Evolutionary conservation across 2,329 filamentous ascomycete genomes (phyloP).

Genomic region (Bipolaris sorokiniana): DNA sequence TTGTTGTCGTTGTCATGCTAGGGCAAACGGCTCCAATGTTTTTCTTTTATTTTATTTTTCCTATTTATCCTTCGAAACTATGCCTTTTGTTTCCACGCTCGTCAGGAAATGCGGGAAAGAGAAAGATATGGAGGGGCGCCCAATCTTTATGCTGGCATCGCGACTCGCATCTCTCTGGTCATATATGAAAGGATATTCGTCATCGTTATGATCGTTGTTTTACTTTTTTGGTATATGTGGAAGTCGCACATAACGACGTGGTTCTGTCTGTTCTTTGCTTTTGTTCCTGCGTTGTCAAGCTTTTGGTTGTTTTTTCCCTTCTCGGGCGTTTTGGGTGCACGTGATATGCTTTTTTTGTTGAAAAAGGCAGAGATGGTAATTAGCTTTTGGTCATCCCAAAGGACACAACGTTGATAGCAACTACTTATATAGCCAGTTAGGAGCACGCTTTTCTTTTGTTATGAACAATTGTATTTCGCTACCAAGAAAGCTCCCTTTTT

Average conservation of each 20-base stretch:
- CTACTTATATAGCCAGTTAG: not conserved
- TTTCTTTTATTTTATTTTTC: not conserved
- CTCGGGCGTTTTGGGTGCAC: not conserved
- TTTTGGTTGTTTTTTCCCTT: not conserved
- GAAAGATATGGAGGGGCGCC: not conserved
- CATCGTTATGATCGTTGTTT: not conserved
- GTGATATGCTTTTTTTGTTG: not conserved
- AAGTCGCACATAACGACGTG: not conserved
- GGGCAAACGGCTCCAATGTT: not conserved
- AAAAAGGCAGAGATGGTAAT: not conserved
- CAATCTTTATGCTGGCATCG: not conserved
- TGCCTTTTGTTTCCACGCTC: too few species aligned
- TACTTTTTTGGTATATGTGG: not conserved
- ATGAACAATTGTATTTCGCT: not conserved
- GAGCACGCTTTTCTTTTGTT: not conserved
- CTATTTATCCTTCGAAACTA: too few species aligned
- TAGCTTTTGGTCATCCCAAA: not conserved
- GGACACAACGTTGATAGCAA: not conserved
- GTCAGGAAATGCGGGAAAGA: not conserved
- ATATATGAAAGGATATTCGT: not conserved
- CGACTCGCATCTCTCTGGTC: not conserved
- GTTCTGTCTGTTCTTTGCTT: not conserved
- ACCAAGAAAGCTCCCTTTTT: not conserved
- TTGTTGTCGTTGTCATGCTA: not conserved
- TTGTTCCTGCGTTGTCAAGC: not conserved